Base-by-base conservation (phyloP, 2,329 filamentous ascomycete species). In the Nigrospora osmanthi region DNA sequence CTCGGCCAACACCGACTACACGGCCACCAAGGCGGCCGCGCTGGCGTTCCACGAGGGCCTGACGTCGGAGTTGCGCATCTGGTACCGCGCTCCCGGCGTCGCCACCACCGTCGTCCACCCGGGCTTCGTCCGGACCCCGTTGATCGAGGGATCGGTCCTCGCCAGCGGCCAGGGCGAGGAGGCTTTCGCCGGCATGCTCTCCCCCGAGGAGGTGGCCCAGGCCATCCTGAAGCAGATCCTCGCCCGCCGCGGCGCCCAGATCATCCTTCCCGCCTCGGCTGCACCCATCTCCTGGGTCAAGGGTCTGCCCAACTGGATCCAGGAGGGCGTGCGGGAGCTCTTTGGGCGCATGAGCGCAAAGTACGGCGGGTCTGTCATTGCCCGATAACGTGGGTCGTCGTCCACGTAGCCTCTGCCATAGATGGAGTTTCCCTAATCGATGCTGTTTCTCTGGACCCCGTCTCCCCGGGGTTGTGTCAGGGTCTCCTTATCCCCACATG, bases 21-120 rank as follows among this genome's bases (percentile, higher is more conserved):
- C 63, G 36, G 66, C 66, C 42, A 70, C 70, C 39, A 80, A 80
- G 56, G 69, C 71, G 0, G 73, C 67, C 19, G 71, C 73, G 0
- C 56, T 78, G 36, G 64, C 70, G 4, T 75, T 79, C 57, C 73
- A 80, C 49, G 75, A 80, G 60, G 66, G 66, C 4, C 44, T 68
- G 47, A 54, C 58, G 4, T 61, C 63, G 51, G 66, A 70, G 47
- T 45, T 69, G 38, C 56, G 56, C 16, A 43, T 55, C 15, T 61
- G 54, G 56, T 64, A 69, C 40, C 57, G 63, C 13, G 60, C 62
- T 6, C 56, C 58, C 2, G 62, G 58, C 23, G 63, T 69, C 45
- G 55, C 63, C 34, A 68, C 64, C 2, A 67, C 58, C 56, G 45
- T 57, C 13, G 48, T 59, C 11, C 57, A 60, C 43, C 58, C 58